phyloP scores from a whole-genome alignment of 2,329 filamentous ascomycete species.

The Coniochaeta hoffmannii region DNA sequence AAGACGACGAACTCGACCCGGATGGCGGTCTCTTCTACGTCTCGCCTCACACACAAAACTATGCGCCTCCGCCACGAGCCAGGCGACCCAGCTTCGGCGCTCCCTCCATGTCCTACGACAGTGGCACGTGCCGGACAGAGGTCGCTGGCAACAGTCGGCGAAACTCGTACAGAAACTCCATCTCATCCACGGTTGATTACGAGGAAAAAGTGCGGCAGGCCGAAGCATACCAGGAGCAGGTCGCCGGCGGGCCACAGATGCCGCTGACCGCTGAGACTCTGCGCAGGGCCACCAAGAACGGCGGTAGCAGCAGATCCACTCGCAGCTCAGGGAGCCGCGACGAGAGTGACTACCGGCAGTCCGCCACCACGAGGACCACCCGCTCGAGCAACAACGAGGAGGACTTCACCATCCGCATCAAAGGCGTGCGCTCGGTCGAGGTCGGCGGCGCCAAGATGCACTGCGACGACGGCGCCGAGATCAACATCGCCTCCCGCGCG shows the following conservation, averaged over 20 bases:
- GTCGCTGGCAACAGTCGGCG: conserved; percentile 28
- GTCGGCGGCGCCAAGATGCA: conserved; percentile 51
- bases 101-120: conserved; percentile 28
- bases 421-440: conserved; percentile 46
- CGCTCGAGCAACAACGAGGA: conserved; percentile 45
- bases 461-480: conserved; percentile 51
- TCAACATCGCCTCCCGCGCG: conserved; percentile 37
- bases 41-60: conserved; percentile 25
- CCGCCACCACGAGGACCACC: conserved; percentile 54
- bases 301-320: conserved; percentile 43
- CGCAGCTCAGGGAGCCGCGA: conserved; percentile 54
- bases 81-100: conserved; percentile 26
- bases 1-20: conserved; percentile 29
- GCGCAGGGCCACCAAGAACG: conserved; percentile 40
- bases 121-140: conserved; percentile 31
- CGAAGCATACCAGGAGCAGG: conserved; percentile 44
- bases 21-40: conserved; percentile 30
- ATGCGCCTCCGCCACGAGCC: conserved; percentile 13
- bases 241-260: conserved; percentile 34
- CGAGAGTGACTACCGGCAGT: conserved; percentile 56
- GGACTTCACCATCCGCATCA: conserved; percentile 55
- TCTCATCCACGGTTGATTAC: conserved; percentile 23
- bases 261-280: conserved; percentile 50
- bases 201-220: conserved; percentile 34
- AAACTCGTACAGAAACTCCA: conserved; percentile 29